A percentile compares a stretch with the other conserved stretches of the same genome.
Conservation (phyloP, 139 green algal genomes). For the Chlorella sorokiniana region DNA sequence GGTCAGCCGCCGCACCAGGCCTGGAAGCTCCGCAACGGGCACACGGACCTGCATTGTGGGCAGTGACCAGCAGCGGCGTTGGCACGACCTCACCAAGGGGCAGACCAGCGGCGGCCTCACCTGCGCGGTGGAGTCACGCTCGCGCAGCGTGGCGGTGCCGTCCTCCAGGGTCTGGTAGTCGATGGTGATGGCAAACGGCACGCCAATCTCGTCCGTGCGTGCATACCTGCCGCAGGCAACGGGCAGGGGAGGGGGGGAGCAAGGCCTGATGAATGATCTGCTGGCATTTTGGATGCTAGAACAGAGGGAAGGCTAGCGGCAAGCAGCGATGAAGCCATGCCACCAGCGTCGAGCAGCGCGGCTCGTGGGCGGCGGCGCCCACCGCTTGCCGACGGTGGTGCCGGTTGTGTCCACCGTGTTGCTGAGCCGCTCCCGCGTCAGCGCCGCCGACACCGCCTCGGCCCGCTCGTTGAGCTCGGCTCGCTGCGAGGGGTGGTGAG, state of each 20-base stretch:
- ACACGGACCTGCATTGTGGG: constrained; percentile 69
- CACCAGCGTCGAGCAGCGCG: no score
- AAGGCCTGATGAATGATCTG: no score
- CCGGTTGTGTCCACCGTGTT: constrained; percentile 93
- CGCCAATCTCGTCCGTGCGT: constrained; percentile 54
- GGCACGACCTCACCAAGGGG: background rate
- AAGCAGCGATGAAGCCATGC: no score
- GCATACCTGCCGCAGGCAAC: constrained; percentile 31
- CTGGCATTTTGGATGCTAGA: no score
- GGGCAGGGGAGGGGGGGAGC: background rate
- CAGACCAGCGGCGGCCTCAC: constrained; percentile 38
- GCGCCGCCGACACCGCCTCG: constrained; percentile 51
- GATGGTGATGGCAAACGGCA: constrained; percentile 95
- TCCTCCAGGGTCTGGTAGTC: constrained; percentile 83
- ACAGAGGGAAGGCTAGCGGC: no score
- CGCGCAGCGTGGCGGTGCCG: constrained; percentile 89
- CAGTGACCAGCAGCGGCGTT: background rate
- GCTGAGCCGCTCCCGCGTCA: constrained; percentile 72
- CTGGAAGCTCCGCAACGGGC: constrained; percentile 70
- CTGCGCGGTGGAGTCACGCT: constrained; percentile 89
- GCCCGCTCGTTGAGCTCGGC: constrained; percentile 70
- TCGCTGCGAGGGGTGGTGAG: constrained; percentile 48
- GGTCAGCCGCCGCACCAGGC: constrained; percentile 71
- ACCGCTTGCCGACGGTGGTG: constrained; percentile 88
- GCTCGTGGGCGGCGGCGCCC: no score